These are phyloP conservation scores for Uncinocarpus reesii DNA, from an alignment of 2,329 filamentous ascomycete genomes.

Conservation along the genomic window DNA sequence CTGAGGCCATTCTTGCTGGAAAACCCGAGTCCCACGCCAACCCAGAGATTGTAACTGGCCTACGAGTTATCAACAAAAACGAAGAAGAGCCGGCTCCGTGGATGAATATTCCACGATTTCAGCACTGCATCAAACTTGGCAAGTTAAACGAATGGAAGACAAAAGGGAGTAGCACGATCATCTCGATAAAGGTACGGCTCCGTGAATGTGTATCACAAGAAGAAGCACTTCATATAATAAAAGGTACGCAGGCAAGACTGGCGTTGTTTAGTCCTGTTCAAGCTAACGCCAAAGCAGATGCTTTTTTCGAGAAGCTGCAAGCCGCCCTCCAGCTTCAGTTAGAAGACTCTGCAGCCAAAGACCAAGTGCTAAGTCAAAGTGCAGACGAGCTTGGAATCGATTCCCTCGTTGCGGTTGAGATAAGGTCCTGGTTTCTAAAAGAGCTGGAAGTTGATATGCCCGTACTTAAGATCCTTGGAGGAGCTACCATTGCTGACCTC, in stretches of 20 bases:
- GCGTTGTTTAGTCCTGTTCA: not conserved
- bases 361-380: not conserved
- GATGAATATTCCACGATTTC: not conserved
- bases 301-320: constrained; percentile 3
- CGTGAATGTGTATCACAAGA: not conserved
- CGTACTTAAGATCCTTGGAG: constrained; percentile 15
- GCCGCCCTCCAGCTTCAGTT: not conserved
- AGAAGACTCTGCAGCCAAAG: not conserved
- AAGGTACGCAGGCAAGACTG: not conserved
- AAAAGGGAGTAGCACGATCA: not conserved
- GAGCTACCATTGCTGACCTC: constrained; percentile 4
- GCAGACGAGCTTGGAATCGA: constrained; percentile 15
- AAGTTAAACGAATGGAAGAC: not conserved
- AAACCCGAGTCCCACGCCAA: constrained; percentile 21
- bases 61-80: constrained; percentile 19
- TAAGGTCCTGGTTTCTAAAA: constrained; percentile 16
- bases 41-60: constrained; percentile 6
- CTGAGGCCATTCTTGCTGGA: constrained; percentile 42
- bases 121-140: not conserved
- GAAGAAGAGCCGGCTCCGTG: constrained; percentile 30
- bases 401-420: constrained; percentile 17
- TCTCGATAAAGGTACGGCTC: not conserved
- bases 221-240: not conserved
- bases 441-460: constrained; percentile 16
- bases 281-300: not conserved